Conservation (phyloP, 176 grass and related monocot genomes). For the Triticum dicoccoides region DNA sequence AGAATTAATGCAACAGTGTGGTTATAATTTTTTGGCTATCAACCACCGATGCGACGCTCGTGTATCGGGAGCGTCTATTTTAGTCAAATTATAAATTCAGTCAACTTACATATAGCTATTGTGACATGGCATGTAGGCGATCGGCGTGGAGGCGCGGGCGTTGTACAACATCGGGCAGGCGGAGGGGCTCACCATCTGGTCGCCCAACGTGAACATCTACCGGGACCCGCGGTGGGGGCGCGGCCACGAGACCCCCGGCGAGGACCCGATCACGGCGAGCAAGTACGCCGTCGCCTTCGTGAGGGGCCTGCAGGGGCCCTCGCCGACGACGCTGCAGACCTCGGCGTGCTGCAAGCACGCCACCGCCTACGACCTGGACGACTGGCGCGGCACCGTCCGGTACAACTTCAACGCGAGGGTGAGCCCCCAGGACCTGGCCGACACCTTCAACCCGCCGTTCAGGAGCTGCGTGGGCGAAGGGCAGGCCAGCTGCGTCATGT, state of each 20-base stretch:
- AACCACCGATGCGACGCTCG: too few species aligned
- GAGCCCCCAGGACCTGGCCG: conserved; percentile 61
- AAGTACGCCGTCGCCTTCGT: conserved; percentile 63
- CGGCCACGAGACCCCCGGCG: conserved; percentile 78
- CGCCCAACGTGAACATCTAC: conserved; percentile 77
- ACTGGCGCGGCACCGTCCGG: conserved; percentile 50
- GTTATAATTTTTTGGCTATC: too few species aligned
- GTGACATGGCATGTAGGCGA: background rate
- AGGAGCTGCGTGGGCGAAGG: conserved; percentile 61
- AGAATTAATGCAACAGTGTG: too few species aligned
- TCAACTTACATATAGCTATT: too few species aligned
- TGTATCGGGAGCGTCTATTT: too few species aligned
- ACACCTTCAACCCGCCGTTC: conserved; percentile 81
- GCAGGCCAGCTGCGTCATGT: conserved; percentile 72
- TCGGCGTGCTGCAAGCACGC: conserved; percentile 94
- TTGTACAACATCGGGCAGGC: conserved; percentile 61
- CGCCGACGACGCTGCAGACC: conserved; percentile 33
- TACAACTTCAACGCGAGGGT: conserved; percentile 49
- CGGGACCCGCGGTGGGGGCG: conserved; percentile 79
- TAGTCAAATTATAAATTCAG: too few species aligned
- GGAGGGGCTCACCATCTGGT: conserved; percentile 75
- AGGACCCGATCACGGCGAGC: conserved; percentile 49
- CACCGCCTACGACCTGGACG: conserved; percentile 77
- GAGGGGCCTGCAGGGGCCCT: conserved; percentile 54
- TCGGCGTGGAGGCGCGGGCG: conserved; percentile 24